These are phyloP conservation scores for Aphanomyces euteiches DNA, from an alignment of 352 stramenopile genomes.

Conservation along the genomic window DNA sequence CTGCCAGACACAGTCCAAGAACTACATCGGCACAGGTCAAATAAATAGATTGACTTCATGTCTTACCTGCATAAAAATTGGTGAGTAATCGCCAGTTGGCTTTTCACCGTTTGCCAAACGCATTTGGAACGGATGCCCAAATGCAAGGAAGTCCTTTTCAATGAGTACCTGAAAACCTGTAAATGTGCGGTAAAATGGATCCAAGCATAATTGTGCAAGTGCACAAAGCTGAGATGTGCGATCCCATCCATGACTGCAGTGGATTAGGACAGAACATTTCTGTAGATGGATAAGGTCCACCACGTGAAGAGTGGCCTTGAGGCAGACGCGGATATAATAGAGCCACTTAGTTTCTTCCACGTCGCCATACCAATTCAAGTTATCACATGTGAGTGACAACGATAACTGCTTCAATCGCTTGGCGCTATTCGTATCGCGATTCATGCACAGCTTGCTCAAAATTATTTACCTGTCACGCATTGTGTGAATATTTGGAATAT, in stretches of 20 bases:
- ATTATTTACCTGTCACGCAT: constrained; percentile 89
- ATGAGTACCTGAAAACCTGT: constrained; percentile 75
- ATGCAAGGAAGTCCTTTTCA: constrained; percentile 82
- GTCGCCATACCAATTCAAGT: constrained; percentile 87
- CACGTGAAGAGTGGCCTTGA: constrained; percentile 89
- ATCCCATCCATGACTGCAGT: constrained; percentile 86
- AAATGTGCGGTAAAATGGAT: constrained; percentile 78
- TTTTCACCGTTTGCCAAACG: constrained; percentile 74
- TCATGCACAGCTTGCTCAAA: not conserved
- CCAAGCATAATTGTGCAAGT: constrained; percentile 56
- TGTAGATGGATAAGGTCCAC: constrained; percentile 89
- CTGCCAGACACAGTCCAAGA: constrained; percentile 78
- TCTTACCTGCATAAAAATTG: constrained; percentile 50
- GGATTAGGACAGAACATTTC: constrained; percentile 71
- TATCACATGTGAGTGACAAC: constrained; percentile 80
- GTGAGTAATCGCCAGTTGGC: constrained; percentile 71
- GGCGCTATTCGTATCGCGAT: constrained; percentile 41
- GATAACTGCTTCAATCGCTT: constrained; percentile 71
- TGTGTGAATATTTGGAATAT: constrained; percentile 98
- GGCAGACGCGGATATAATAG: constrained; percentile 90
- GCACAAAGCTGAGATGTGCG: constrained; percentile 84
- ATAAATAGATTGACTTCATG: not conserved
- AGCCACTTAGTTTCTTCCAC: constrained; percentile 98
- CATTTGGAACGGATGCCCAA: constrained; percentile 78
- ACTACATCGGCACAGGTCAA: constrained; percentile 45